Conservation (phyloP, 2,329 filamentous ascomycete genomes). For the Penicillium olsonii region DNA sequence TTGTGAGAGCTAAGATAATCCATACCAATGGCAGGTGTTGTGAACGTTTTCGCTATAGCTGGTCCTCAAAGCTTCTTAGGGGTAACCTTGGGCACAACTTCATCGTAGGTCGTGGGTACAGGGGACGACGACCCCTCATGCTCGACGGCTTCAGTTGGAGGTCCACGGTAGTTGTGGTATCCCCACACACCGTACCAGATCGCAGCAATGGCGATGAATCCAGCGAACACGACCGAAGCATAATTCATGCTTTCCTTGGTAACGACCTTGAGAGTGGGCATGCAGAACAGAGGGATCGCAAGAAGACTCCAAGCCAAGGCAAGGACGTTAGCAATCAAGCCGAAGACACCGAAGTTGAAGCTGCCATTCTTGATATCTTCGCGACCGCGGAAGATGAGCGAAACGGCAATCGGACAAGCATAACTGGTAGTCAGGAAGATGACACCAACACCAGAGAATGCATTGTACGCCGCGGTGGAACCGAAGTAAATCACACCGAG, state of each 20-base stretch:
- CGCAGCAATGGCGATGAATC: conserved; percentile 61
- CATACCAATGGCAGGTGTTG: background rate
- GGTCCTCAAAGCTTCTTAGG: background rate
- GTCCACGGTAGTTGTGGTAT: conserved; percentile 56
- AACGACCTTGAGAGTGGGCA: conserved; percentile 59
- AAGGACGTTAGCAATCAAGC: conserved; percentile 63
- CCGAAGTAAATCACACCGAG: conserved; percentile 78
- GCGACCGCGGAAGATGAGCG: conserved; percentile 58
- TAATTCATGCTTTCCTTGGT: conserved; percentile 67
- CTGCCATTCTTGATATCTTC: conserved; percentile 52
- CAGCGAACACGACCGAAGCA: conserved; percentile 72
- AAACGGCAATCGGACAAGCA: conserved; percentile 66
- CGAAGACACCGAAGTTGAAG: conserved; percentile 61
- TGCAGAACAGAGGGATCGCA: conserved; percentile 69
- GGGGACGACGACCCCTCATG: conserved; percentile 4
- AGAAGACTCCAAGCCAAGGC: conserved; percentile 67
- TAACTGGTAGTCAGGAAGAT: conserved; percentile 74
- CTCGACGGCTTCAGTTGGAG: conserved; percentile 29
- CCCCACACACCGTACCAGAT: conserved; percentile 72
- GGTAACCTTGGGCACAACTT: conserved; percentile 5
- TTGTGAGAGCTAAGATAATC: background rate
- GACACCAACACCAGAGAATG: conserved; percentile 77
- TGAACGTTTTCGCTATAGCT: no score
- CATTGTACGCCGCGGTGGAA: conserved; percentile 74
- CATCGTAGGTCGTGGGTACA: background rate